These are phyloP conservation scores for Eruca vesicaria DNA, from an alignment of 441 rosid species.

Conservation along the genomic window DNA sequence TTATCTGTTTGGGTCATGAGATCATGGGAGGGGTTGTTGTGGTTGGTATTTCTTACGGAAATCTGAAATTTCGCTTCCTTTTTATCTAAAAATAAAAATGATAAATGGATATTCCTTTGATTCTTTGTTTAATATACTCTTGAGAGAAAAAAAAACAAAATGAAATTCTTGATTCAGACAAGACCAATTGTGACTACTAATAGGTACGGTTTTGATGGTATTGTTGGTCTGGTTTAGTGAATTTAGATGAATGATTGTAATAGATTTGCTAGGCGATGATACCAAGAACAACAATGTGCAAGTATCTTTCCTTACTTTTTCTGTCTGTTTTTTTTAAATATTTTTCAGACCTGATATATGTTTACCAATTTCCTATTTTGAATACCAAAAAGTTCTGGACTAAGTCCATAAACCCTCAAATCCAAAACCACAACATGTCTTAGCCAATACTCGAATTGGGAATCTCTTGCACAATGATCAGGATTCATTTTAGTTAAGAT, in stretches of 20 bases:
- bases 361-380: too few species aligned
- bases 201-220: constrained; percentile 12
- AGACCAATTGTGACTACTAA: constrained; percentile 1
- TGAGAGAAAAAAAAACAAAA: too few species aligned
- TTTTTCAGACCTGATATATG: background rate
- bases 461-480: too few species aligned
- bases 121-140: constrained; percentile 29
- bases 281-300: background rate
- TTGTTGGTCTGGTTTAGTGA: background rate
- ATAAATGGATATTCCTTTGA: constrained; percentile 32
- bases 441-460: too few species aligned
- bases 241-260: constrained; percentile 5
- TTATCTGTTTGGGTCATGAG: constrained; percentile 32
- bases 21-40: constrained; percentile 32
- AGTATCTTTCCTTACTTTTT: background rate
- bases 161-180: background rate
- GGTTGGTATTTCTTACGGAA: constrained; percentile 25
- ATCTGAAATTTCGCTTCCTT: background rate
- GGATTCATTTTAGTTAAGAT: too few species aligned
- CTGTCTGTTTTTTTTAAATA: background rate
- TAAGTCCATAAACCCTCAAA: too few species aligned
- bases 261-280: background rate
- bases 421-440: too few species aligned
- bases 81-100: constrained; percentile 1
- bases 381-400: too few species aligned